Percentiles rank a stretch among this genome's conserved stretches.
Evolutionary conservation across 1,284 basidiomycete genomes (phyloP).

Genomic region (Ganoderma multipileum): DNA sequence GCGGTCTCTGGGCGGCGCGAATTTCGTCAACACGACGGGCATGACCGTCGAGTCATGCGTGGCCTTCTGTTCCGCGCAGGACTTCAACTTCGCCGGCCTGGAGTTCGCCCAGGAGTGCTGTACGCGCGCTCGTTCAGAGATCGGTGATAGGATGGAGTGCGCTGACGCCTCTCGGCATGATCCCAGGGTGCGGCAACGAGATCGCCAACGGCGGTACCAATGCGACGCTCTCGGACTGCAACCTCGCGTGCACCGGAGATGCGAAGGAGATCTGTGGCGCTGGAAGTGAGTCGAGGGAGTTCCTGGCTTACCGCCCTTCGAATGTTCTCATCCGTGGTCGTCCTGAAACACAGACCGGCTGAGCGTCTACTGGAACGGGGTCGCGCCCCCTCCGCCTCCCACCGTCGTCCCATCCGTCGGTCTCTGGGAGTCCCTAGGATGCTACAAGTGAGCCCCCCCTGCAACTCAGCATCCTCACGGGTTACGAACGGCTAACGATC

Average conservation of each 20-base stretch:
- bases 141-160: conserved; percentile 3
- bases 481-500: neutral
- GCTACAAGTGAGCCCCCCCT: conserved; percentile 58
- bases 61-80: conserved; percentile 57
- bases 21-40: conserved; percentile 49
- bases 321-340: conserved; percentile 7
- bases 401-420: conserved; percentile 57
- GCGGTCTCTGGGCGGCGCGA: conserved; percentile 58
- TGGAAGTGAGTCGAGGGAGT: conserved; percentile 30
- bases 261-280: conserved; percentile 66
- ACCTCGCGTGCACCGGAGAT: conserved; percentile 67
- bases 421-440: conserved; percentile 69
- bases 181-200: conserved; percentile 66
- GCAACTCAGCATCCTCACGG: neutral
- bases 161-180: conserved; percentile 12
- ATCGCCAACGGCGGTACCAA: conserved; percentile 55
- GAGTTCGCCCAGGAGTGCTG: conserved; percentile 68
- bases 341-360: conserved; percentile 47
- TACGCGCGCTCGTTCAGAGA: conserved; percentile 41
- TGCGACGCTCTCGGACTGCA: conserved; percentile 60
- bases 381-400: conserved; percentile 58
- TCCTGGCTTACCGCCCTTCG: conserved; percentile 11
- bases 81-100: conserved; percentile 67
- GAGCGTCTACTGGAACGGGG: conserved; percentile 69
- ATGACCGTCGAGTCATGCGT: conserved; percentile 76